Evolutionary conservation across 306 rosid genomes (phyloP).

Genomic region (Citrullus amarus): DNA sequence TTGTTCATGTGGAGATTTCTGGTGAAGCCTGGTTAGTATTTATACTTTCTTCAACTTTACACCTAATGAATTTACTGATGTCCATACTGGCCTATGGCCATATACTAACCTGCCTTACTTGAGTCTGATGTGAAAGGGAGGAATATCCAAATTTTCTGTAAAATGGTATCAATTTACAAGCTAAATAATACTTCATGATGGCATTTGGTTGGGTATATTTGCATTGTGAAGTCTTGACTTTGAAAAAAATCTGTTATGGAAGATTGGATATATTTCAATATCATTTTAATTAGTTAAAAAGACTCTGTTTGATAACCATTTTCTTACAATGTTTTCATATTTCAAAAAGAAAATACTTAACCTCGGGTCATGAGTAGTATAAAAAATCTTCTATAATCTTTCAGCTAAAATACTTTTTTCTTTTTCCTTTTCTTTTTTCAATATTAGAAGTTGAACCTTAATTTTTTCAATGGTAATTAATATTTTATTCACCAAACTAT

Average conservation of each 20-base stretch:
- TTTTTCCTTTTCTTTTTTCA: no score
- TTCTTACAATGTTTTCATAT: no score
- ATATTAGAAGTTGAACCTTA: no score
- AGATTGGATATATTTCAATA: not conserved
- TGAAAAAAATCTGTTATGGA: not conserved
- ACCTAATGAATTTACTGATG: not conserved
- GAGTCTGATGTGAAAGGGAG: not conserved
- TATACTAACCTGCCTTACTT: not conserved
- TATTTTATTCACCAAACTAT: no score
- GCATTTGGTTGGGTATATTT: not conserved
- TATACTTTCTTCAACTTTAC: not conserved
- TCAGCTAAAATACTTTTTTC: no score
- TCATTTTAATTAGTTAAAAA: not conserved
- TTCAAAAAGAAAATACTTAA: no score
- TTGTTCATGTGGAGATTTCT: constrained; percentile 11
- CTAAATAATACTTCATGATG: not conserved
- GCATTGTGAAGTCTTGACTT: not conserved
- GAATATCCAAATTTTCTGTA: not conserved
- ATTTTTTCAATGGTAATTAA: no score
- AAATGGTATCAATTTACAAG: not conserved
- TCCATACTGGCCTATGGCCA: not conserved
- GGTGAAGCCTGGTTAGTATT: constrained; percentile 9
- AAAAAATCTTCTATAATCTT: no score
- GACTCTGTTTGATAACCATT: no score
- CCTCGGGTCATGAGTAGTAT: no score